A percentile compares a stretch with the other conserved stretches of the same genome.
phyloP scores from a whole-genome alignment of 768 basidiomycete species.

The Xerocomus brunneocitrinus region DNA sequence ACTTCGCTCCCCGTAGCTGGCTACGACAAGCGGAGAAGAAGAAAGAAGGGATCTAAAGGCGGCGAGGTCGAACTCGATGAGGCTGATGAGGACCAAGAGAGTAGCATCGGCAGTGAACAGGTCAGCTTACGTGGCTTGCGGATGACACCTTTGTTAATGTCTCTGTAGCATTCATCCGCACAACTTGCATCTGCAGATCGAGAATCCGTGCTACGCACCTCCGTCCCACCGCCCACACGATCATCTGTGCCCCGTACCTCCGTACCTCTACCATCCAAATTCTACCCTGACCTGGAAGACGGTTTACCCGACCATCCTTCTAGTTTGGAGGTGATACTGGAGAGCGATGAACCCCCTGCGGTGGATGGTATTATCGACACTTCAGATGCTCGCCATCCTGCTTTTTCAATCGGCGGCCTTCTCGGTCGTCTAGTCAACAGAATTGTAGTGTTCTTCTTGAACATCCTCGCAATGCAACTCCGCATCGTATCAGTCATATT shows the following conservation, averaged over 20 bases:
- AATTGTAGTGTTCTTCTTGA: constrained; percentile 28
- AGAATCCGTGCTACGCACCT: constrained; percentile 29
- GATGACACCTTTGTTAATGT: constrained; percentile 5
- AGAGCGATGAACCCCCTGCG: constrained; percentile 50
- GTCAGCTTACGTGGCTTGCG: constrained; percentile 31
- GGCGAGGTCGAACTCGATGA: constrained; percentile 34
- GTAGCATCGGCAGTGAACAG: constrained; percentile 36
- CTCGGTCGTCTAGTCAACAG: constrained; percentile 43
- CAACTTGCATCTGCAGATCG: constrained; percentile 34
- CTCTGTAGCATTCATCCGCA: constrained; percentile 22
- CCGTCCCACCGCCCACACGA: constrained; percentile 36
- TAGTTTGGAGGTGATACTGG: constrained; percentile 59
- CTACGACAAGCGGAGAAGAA: constrained; percentile 59
- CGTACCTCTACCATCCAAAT: constrained; percentile 36
- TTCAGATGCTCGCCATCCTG: constrained; percentile 14
- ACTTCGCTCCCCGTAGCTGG: constrained; percentile 64
- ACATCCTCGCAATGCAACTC: constrained; percentile 22
- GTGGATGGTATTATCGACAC: constrained; percentile 26
- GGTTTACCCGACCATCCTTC: constrained; percentile 40
- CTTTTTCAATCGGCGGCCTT: constrained; percentile 45
- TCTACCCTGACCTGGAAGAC: constrained; percentile 14
- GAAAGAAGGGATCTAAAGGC: constrained; percentile 43
- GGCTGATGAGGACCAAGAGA: constrained; percentile 48
- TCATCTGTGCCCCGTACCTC: constrained; percentile 37
- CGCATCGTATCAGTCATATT: constrained; percentile 32